These are phyloP conservation scores for Picea glauca DNA, from an alignment of 75 land plant species.

Conservation along the genomic window DNA sequence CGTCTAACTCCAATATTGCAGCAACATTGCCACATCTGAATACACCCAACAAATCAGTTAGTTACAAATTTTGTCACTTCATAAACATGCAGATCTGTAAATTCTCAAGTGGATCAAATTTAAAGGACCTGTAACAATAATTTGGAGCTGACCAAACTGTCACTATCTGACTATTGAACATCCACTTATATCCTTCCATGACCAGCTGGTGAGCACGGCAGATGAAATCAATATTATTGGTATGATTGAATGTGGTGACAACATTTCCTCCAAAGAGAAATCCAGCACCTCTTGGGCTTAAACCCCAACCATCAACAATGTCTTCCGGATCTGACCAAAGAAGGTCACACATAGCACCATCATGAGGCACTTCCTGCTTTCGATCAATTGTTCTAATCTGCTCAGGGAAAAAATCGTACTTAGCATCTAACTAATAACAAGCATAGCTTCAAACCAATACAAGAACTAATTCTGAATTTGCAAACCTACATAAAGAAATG, in stretches of 20 bases:
- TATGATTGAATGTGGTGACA: slow-evolving; percentile 75
- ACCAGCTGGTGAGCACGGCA: slow-evolving; percentile 99
- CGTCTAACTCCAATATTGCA: slow-evolving; percentile 96
- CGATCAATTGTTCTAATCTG: slow-evolving; percentile 97
- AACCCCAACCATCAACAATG: slow-evolving; percentile 94
- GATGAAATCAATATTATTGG: slow-evolving; percentile 90
- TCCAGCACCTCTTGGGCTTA: slow-evolving; percentile 99
- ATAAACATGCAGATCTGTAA: not conserved
- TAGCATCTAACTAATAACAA: slow-evolving; percentile 1
- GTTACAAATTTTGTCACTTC: not conserved
- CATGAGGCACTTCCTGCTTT: slow-evolving; percentile 99
- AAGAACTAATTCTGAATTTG: not conserved
- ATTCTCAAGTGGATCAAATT: not conserved
- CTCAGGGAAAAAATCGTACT: not conserved
- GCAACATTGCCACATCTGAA: slow-evolving; percentile 99
- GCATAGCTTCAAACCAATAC: not conserved
- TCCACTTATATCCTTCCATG: slow-evolving; percentile 99
- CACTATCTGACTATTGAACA: slow-evolving; percentile 96
- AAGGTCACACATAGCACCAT: slow-evolving; percentile 99
- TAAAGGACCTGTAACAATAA: slow-evolving; percentile 93
- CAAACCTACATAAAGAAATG: not conserved
- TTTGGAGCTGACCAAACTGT: slow-evolving; percentile 99
- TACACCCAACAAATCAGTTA: slow-evolving; percentile 11
- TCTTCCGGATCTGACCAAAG: slow-evolving; percentile 99
- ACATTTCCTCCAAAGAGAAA: slow-evolving; percentile 94